These are phyloP conservation scores for Epichloe sylvatica DNA, from an alignment of 2,329 filamentous ascomycete genomes.

Conservation along the genomic window DNA sequence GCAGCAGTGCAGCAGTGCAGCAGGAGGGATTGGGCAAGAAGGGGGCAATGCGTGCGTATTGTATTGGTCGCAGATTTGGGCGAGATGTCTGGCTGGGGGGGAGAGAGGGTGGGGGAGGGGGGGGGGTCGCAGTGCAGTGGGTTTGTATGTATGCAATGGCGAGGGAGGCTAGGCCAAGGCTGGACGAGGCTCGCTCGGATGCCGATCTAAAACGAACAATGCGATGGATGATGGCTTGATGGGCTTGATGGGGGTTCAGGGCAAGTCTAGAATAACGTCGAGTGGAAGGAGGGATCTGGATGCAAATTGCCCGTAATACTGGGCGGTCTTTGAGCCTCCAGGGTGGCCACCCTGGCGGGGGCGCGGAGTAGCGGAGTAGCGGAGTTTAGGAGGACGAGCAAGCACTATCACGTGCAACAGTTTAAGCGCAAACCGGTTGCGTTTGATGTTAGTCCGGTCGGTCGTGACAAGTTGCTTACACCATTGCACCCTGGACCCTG, in stretches of 20 bases:
- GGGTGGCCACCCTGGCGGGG: too few species aligned
- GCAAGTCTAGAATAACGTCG: too few species aligned
- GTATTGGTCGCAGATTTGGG: neutral
- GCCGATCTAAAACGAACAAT: slow-evolving; percentile 4
- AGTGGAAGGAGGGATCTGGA: too few species aligned
- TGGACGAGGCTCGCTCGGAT: neutral
- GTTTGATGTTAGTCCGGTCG: too few species aligned
- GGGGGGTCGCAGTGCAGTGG: neutral
- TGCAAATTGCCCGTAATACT: too few species aligned
- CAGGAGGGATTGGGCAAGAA: too few species aligned
- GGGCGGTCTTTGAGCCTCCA: too few species aligned
- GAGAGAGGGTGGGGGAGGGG: neutral
- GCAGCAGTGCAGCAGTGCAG: too few species aligned
- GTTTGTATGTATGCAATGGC: neutral
- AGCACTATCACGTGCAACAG: too few species aligned
- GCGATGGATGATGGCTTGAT: neutral
- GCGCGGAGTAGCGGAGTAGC: too few species aligned
- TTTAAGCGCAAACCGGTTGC: too few species aligned
- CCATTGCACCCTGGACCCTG: neutral
- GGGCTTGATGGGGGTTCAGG: neutral
- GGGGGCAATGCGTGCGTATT: neutral
- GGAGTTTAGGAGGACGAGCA: neutral
- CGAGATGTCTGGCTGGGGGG: neutral
- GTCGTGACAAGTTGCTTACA: too few species aligned
- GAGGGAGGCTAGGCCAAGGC: neutral